These are phyloP conservation scores for Amaranthus hypochondriacus DNA, from an alignment of 148 eudicot genomes.

Conservation along the genomic window DNA sequence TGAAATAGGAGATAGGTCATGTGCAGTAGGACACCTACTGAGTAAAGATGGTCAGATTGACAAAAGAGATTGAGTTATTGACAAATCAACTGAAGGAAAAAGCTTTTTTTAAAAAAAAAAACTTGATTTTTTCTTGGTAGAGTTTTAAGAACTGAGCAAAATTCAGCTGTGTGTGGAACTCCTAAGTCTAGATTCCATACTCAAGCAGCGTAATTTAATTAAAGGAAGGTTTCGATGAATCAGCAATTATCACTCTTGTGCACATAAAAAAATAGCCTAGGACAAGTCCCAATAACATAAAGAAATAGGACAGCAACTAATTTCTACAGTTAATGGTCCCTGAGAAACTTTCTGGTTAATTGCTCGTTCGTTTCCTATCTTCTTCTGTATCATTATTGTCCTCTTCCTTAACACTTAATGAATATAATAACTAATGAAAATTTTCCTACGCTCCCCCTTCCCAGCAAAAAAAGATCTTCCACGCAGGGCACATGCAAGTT, in stretches of 20 bases:
- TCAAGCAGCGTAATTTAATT: neutral
- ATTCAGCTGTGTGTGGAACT: neutral
- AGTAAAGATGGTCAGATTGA: neutral
- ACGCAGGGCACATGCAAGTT: too few species aligned
- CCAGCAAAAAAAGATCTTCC: too few species aligned
- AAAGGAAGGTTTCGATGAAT: neutral
- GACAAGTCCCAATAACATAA: neutral
- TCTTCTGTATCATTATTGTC: too few species aligned
- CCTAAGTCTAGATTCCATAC: neutral
- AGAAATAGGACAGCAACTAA: neutral
- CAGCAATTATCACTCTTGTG: neutral
- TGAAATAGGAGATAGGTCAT: neutral
- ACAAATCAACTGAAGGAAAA: too few species aligned
- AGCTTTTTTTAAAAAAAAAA: neutral
- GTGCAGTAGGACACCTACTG: neutral
- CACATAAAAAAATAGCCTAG: neutral
- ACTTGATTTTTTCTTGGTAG: neutral
- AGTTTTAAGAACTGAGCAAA: neutral
- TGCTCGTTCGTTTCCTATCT: too few species aligned
- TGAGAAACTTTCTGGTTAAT: too few species aligned
- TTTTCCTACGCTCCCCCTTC: neutral
- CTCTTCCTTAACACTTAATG: too few species aligned
- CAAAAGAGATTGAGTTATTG: neutral
- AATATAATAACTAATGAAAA: too few species aligned
- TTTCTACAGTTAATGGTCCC: neutral